Percentiles rank a stretch among this genome's conserved stretches.
These are phyloP conservation scores for Suhomyces bolitotheri DNA, from an alignment of 1,139 yeast species.

Conservation along the genomic window DNA sequence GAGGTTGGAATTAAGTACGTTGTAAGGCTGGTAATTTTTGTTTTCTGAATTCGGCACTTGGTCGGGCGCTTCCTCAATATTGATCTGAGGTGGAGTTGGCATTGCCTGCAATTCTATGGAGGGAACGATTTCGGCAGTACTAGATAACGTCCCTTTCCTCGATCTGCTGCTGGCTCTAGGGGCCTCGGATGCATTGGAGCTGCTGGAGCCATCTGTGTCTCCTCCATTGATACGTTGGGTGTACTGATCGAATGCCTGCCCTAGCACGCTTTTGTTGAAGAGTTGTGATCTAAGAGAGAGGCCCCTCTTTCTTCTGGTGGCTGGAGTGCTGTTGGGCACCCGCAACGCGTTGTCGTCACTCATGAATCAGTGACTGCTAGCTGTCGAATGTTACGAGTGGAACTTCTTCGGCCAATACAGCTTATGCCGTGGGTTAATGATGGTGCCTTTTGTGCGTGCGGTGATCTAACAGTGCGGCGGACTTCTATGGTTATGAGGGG, in stretches of 20 bases:
- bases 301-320: conserved; percentile 60
- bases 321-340: conserved; percentile 22
- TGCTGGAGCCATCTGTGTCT: not conserved
- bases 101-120: conserved; percentile 13
- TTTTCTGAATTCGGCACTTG: conserved; percentile 1
- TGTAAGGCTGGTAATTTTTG: conserved; percentile 17
- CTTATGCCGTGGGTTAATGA: not conserved
- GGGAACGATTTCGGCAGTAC: conserved; percentile 8
- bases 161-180: not conserved
- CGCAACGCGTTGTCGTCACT: too few relatives aligned
- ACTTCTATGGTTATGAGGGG: too few relatives aligned
- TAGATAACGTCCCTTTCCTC: conserved; percentile 2
- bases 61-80: conserved; percentile 8
- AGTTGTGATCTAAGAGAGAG: conserved; percentile 74
- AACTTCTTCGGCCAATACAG: too few relatives aligned
- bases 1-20: conserved; percentile 18
- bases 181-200: not conserved
- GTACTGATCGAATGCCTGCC: conserved; percentile 4
- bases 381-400: too few relatives aligned
- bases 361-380: too few relatives aligned
- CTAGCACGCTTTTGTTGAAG: conserved; percentile 51
- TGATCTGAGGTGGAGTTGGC: conserved; percentile 10
- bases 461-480: too few relatives aligned
- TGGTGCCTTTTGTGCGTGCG: too few relatives aligned
- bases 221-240: not conserved